Base-by-base conservation (phyloP, 192 early-diverging fungal genomes). In the Irineochytrium annulatum region DNA sequence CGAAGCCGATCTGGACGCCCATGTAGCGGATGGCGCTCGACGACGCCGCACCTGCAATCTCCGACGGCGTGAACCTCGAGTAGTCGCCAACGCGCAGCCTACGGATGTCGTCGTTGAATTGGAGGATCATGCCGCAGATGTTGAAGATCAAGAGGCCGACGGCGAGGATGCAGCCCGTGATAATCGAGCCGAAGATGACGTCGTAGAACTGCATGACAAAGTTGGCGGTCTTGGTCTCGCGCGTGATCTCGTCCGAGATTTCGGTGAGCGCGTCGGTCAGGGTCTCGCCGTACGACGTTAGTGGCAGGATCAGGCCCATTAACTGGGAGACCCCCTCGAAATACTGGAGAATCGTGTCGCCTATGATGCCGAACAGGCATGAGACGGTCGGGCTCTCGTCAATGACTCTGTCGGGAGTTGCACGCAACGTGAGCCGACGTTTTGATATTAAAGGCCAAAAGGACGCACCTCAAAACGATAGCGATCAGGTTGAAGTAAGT, bases 1-100 rank as follows among this genome's bases (percentile, higher is more conserved):
- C 54, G 31, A 34, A 55, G 16, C 54, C 54, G 34, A 55, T 33
- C 54, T 55, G 54, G 11, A 33, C 17, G 27, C 54, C 54, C 54
- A 55, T 33, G 31, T 22, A 55, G 1, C 34, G 28, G 8, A 34
- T n/a, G 14, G 54, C 54, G 11, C 16, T 16, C 16, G n/a, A 22
- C 17, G 54, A 22, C 14, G 17, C 17, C 13, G 54, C 31, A 16
- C 16, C n/a, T 8, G n/a, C 22, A 44, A 26, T 8, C 13, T 41
- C 4, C n/a, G n/a, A n/a, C n/a, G n/a, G n/a, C 3, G n/a, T 33
- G 17, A 59, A 14, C 26, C 34, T 27, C 39, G 22, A 17, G 35
- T 59, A 59, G 28, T 59, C 29, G 20, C 57, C 57, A 17, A 44
- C 41, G 14, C 57, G 14, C 27, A 59, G 11, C 34, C n/a, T 44